These are phyloP conservation scores for Globisporangium cylindrosporum DNA, from an alignment of 352 stramenopile species.

Conservation along the genomic window DNA sequence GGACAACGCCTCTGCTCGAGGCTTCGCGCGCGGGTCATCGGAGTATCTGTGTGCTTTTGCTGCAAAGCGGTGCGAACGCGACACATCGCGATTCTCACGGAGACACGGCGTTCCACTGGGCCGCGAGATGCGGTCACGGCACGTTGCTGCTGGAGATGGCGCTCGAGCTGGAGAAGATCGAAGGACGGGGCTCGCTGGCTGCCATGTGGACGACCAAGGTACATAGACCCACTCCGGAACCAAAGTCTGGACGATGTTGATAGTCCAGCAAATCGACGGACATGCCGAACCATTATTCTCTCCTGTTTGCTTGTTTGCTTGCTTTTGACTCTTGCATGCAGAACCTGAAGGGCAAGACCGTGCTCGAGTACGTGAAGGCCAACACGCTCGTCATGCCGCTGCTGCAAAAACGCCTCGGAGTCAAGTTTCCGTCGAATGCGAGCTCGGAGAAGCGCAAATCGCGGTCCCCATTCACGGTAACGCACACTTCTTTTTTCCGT, in stretches of 20 bases:
- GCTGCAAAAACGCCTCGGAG: constrained; percentile 42
- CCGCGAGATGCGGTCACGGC: constrained; percentile 45
- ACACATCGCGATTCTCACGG: constrained; percentile 46
- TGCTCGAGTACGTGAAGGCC: constrained; percentile 41
- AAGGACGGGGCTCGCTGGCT: constrained; percentile 20
- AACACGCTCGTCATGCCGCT: constrained; percentile 42
- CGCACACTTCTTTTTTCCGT: neutral
- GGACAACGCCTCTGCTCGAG: constrained; percentile 58
- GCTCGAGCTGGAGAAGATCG: constrained; percentile 30
- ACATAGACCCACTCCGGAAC: neutral
- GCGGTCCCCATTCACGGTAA: constrained; percentile 27
- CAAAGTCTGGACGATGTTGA: neutral
- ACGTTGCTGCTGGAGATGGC: constrained; percentile 49
- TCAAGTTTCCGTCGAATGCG: constrained; percentile 21
- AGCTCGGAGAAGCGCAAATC: constrained; percentile 29
- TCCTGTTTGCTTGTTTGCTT: neutral
- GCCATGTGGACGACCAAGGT: constrained; percentile 57
- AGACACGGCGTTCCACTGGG: constrained; percentile 75
- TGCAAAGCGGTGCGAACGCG: constrained; percentile 42
- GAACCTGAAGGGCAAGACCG: constrained; percentile 58
- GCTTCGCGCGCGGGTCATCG: constrained; percentile 50
- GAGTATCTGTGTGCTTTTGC: constrained; percentile 43
- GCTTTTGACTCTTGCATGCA: constrained; percentile 15
- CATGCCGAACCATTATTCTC: neutral
- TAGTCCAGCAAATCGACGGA: neutral